These are phyloP conservation scores for Mycena belliarum DNA, from an alignment of 768 basidiomycete species.

Conservation along the genomic window DNA sequence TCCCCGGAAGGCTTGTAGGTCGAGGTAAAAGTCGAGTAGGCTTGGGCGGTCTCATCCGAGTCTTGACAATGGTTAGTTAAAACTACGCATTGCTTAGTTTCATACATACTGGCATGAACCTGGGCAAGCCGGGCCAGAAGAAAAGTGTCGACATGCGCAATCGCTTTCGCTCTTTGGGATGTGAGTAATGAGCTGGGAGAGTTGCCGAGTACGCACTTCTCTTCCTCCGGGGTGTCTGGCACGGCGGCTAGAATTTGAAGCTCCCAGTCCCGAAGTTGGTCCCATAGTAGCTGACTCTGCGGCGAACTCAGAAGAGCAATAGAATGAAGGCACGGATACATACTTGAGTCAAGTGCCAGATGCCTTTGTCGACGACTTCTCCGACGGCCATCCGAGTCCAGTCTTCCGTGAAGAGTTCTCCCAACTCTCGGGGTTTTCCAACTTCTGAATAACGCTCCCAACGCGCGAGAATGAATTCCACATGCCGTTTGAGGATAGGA, in stretches of 20 bases:
- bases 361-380: slow-evolving; percentile 56
- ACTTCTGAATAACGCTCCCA: slow-evolving; percentile 41
- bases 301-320: not conserved
- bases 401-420: slow-evolving; percentile 57
- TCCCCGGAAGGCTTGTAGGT: slow-evolving; percentile 68
- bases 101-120: slow-evolving; percentile 68
- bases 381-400: slow-evolving; percentile 63
- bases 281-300: slow-evolving; percentile 76
- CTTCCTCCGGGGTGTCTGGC: slow-evolving; percentile 28
- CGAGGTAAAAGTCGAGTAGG: slow-evolving; percentile 89
- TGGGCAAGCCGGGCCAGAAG: slow-evolving; percentile 70
- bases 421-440: slow-evolving; percentile 50
- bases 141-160: slow-evolving; percentile 56
- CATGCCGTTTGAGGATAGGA: slow-evolving; percentile 66
- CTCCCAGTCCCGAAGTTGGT: slow-evolving; percentile 74
- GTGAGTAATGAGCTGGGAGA: not conserved
- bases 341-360: slow-evolving; percentile 67
- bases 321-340: slow-evolving; percentile 2
- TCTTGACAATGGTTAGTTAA: slow-evolving; percentile 42
- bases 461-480: slow-evolving; percentile 55
- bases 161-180: slow-evolving; percentile 39
- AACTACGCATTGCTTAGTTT: not conserved
- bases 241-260: slow-evolving; percentile 58
- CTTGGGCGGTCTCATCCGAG: slow-evolving; percentile 77
- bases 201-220: slow-evolving; percentile 40